Evolutionary conservation across 345 rosid genomes (phyloP).

Genomic region (Brassica carinata): DNA sequence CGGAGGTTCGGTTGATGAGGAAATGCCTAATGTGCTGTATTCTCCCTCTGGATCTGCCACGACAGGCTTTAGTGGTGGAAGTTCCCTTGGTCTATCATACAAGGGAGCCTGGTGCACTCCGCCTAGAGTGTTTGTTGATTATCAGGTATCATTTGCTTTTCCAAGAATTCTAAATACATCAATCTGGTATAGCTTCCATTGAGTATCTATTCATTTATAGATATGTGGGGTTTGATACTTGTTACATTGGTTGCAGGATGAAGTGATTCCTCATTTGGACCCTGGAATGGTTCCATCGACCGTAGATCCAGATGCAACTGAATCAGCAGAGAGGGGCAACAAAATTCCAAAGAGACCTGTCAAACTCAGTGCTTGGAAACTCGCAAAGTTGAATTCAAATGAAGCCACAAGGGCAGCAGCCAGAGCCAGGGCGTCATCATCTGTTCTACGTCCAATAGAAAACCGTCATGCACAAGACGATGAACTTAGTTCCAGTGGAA

Average conservation of each 20-base stretch:
- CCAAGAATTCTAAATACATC: neutral
- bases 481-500: conserved; percentile 82
- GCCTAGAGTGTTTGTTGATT: conserved; percentile 93
- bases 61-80: conserved; percentile 91
- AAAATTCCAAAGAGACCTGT: conserved; percentile 73
- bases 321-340: conserved; percentile 62
- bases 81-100: conserved; percentile 85
- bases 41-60: conserved; percentile 97
- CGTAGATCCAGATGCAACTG: conserved; percentile 90
- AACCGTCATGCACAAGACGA: conserved; percentile 57
- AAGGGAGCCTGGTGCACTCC: conserved; percentile 99
- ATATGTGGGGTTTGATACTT: neutral
- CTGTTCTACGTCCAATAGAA: conserved; percentile 78
- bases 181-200: neutral
- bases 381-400: conserved; percentile 79
- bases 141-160: conserved; percentile 68
- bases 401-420: conserved; percentile 94
- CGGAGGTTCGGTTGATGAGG: conserved; percentile 78
- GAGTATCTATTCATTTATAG: neutral
- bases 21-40: conserved; percentile 64
- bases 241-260: conserved; percentile 58
- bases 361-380: conserved; percentile 86
- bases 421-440: conserved; percentile 95
- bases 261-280: conserved; percentile 93
- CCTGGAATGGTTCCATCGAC: conserved; percentile 98